Conservation (phyloP, 345 rosid species). For the Schrenkiella parvula region DNA sequence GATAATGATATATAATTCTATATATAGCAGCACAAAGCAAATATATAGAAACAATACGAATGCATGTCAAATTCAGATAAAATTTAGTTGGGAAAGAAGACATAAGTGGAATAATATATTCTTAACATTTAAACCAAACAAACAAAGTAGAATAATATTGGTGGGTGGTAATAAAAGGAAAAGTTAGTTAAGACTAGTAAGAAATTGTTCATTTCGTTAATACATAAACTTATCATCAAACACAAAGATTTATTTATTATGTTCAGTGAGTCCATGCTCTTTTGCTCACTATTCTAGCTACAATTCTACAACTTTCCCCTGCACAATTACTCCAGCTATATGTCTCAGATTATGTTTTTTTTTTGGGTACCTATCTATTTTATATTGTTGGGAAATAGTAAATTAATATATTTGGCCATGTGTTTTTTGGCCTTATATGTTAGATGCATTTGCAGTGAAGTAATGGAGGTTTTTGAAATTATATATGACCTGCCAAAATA, state of each 20-base stretch:
- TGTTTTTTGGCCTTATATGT: slow-evolving; percentile 5
- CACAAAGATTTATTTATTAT: neutral
- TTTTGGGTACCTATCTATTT: neutral
- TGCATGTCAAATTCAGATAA: too few species aligned
- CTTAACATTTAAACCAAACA: too few species aligned
- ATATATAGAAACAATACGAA: neutral
- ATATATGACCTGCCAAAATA: slow-evolving; percentile 6
- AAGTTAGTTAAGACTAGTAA: slow-evolving; percentile 21
- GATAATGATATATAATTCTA: too few species aligned
- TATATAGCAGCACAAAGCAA: neutral
- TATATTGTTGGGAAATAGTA: neutral
- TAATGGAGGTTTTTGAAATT: neutral
- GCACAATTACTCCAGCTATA: slow-evolving; percentile 1
- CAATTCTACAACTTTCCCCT: slow-evolving; percentile 15
- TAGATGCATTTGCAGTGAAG: slow-evolving; percentile 21
- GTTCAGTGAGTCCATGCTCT: slow-evolving; percentile 22
- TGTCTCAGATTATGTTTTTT: neutral
- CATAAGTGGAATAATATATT: too few species aligned
- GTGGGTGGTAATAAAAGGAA: neutral
- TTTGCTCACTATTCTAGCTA: slow-evolving; percentile 15
- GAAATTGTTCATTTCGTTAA: slow-evolving; percentile 1
- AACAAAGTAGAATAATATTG: too few species aligned
- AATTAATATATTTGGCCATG: slow-evolving; percentile 1
- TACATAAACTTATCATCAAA: neutral
- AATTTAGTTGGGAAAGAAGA: too few species aligned